Evolutionary conservation across 2,329 filamentous ascomycete genomes (phyloP).

Genomic region (Penicillium sp.): DNA sequence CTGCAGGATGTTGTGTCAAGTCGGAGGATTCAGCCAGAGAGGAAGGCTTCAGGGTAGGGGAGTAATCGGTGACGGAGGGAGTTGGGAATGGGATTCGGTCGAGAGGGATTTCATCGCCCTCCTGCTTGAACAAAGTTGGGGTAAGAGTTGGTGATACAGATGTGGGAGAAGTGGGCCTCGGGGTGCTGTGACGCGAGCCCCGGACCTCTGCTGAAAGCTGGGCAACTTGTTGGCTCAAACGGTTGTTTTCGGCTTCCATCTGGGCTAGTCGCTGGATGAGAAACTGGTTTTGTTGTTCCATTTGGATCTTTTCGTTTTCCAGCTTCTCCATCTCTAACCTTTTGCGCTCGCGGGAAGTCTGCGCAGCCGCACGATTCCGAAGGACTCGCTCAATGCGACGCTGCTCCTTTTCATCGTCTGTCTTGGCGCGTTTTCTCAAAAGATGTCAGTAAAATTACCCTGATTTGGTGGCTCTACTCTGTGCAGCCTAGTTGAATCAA

Average conservation of each 20-base stretch:
- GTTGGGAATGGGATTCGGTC: conserved; percentile 48
- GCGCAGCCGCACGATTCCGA: conserved; percentile 91
- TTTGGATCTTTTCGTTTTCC: conserved; percentile 65
- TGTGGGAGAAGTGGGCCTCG: conserved; percentile 41
- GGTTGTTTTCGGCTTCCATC: conserved; percentile 61
- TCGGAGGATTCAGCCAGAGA: conserved; percentile 69
- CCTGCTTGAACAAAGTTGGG: conserved; percentile 50
- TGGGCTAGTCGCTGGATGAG: conserved; percentile 68
- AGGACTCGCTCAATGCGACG: conserved; percentile 96
- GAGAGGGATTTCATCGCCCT: conserved; percentile 47
- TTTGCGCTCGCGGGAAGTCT: conserved; percentile 95
- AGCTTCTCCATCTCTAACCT: conserved; percentile 86
- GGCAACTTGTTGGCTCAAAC: conserved; percentile 55
- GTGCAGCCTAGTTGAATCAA: no score
- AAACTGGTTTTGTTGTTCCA: conserved; percentile 74
- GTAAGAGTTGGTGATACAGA: conserved; percentile 46
- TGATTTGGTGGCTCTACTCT: neutral
- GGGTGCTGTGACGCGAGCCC: conserved; percentile 45
- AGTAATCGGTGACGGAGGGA: conserved; percentile 45
- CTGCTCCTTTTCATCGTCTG: conserved; percentile 98
- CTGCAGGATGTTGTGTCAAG: conserved; percentile 99
- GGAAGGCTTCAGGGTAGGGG: conserved; percentile 46
- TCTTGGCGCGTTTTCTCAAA: conserved; percentile 90
- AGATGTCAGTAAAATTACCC: conserved; percentile 18
- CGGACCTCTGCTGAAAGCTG: conserved; percentile 54